phyloP scores from a whole-genome alignment of 768 basidiomycete species.

The Cyathus striatus region DNA sequence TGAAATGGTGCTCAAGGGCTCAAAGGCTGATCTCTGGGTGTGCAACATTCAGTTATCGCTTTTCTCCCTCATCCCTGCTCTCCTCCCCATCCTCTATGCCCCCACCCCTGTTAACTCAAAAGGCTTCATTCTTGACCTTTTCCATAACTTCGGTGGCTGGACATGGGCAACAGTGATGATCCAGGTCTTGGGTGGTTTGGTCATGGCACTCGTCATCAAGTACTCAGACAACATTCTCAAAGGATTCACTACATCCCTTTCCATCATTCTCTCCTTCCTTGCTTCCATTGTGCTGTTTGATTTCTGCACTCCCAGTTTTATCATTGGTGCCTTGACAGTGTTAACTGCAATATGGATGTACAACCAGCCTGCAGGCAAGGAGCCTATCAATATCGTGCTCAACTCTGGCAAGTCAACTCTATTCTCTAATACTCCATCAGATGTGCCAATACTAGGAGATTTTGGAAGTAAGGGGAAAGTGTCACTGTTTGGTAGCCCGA shows the following conservation, averaged over 20 bases:
- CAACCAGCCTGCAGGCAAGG: slow-evolving; percentile 60
- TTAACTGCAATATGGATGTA: slow-evolving; percentile 92
- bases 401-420: slow-evolving; percentile 15
- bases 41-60: slow-evolving; percentile 94
- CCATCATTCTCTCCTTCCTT: slow-evolving; percentile 92
- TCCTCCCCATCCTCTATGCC: slow-evolving; percentile 70
- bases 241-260: slow-evolving; percentile 95
- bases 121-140: slow-evolving; percentile 53
- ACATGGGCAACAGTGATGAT: slow-evolving; percentile 90
- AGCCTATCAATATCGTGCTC: slow-evolving; percentile 17
- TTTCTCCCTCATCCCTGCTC: slow-evolving; percentile 89
- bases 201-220: slow-evolving; percentile 96
- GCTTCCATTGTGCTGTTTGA: slow-evolving; percentile 89
- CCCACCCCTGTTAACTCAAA: slow-evolving; percentile 34
- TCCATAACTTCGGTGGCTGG: slow-evolving; percentile 89
- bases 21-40: slow-evolving; percentile 88
- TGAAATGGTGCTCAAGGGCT: slow-evolving; percentile 94
- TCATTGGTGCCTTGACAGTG: slow-evolving; percentile 83
- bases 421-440: too few species aligned
- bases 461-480: slow-evolving; percentile 1
- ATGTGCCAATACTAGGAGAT: background rate
- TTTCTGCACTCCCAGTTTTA: slow-evolving; percentile 79
- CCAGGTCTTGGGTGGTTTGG: slow-evolving; percentile 89
- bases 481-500: slow-evolving; percentile 22
- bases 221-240: slow-evolving; percentile 95